Base-by-base conservation (phyloP, 2,329 filamentous ascomycete genomes). In the Nectriaceae sp. region DNA sequence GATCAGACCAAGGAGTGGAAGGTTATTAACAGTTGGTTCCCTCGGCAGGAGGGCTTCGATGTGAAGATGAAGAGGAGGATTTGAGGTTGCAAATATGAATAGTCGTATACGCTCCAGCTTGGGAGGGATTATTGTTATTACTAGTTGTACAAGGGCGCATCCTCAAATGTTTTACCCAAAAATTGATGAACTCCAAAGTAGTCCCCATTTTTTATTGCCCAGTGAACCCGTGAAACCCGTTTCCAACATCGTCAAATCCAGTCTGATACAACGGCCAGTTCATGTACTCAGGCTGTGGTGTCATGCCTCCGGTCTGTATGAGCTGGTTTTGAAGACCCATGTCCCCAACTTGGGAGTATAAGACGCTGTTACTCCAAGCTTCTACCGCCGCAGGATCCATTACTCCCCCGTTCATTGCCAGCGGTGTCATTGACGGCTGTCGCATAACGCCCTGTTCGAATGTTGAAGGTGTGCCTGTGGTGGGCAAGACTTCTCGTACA, bases 301-400 rank as follows among this genome's bases (percentile, higher is more conserved):
- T 61, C 52, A 65, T 18, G 3, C 51, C 50, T 2, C 55, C 50
- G 1, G 48, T 4, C 1, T 49, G 38, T 24, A 62, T 39, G 20
- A 66, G 57, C n/a, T 65, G 65, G 2, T 61, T 58, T 1, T 54
- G 11, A 19, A 61, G 47, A 11, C 41, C 47, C 3, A 47, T 43
- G 6, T 57, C 50, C 8, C 55, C 52, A 36, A 53, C 40, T 6
- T 57, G 49, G 5, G 57, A 54, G 41, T 60, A 66, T 2, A 61
- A 19, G 2, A 68, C 56, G 4, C 54, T 45, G 16, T 63, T 62
- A 19, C 59, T 67, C 66, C 65, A 68, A 1, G 61, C 63, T 16
- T 66, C 57, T 1, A 68, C 66, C 3, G 60, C 56, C 1, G 47
- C 48, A 8, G 53, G 35, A 5, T 49, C 50, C 53, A 63, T 52